Conservation (phyloP, 768 basidiomycete genomes). For the Mycena latifolia region DNA sequence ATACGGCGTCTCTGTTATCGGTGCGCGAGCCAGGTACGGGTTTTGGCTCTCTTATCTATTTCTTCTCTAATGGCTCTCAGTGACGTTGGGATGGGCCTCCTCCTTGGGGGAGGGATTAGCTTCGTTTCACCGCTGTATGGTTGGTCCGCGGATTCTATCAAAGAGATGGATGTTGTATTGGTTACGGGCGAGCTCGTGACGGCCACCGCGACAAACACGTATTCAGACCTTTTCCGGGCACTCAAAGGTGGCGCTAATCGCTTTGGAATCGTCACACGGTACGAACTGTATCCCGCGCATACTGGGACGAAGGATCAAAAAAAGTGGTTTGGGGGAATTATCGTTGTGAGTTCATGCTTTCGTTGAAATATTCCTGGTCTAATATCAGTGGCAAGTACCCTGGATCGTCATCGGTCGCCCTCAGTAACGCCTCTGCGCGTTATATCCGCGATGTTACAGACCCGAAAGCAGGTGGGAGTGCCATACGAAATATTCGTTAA, state of each 20-base stretch:
- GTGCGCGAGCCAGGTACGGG: constrained; percentile 39
- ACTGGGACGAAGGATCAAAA: constrained; percentile 52
- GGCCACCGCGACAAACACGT: constrained; percentile 53
- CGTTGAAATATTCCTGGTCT: neutral
- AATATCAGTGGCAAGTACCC: constrained; percentile 11
- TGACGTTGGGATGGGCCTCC: no score
- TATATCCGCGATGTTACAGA: no score
- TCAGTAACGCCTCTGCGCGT: constrained; percentile 49
- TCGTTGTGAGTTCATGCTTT: constrained; percentile 43
- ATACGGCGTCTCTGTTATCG: constrained; percentile 54
- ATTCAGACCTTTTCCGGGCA: constrained; percentile 56
- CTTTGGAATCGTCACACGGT: constrained; percentile 60
- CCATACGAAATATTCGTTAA: constrained; percentile 27
- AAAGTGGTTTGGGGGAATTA: no score
- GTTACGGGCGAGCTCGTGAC: no score
- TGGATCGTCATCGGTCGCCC: constrained; percentile 49
- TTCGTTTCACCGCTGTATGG: no score
- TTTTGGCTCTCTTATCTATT: neutral
- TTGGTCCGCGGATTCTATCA: no score
- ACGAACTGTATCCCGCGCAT: constrained; percentile 52
- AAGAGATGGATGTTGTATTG: no score
- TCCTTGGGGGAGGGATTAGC: no score
- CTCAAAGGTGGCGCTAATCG: constrained; percentile 59
- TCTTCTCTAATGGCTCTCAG: neutral
- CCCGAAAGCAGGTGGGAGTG: constrained; percentile 48